Evolutionary conservation across 805 yeast species (phyloP).

Genomic region (Candida golubevii): DNA sequence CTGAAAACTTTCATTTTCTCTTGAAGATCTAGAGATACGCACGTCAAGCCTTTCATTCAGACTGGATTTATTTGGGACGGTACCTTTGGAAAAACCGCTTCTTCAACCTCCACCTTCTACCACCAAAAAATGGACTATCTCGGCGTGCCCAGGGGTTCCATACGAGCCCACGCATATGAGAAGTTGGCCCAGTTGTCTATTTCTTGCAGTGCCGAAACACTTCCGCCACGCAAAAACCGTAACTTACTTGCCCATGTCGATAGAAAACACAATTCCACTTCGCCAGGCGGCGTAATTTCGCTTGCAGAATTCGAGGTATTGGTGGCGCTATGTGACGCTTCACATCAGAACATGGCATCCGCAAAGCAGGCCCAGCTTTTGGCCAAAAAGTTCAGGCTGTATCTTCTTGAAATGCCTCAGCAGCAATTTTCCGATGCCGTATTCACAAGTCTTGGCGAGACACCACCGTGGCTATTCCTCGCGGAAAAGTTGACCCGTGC

Average conservation of each 20-base stretch:
- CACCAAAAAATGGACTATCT: slow-evolving; percentile 31
- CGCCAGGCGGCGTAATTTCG: slow-evolving; percentile 36
- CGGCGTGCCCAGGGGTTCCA: slow-evolving; percentile 36
- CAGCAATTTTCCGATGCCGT: slow-evolving; percentile 41
- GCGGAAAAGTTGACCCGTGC: slow-evolving; percentile 33
- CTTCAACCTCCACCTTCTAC: too few relatives aligned
- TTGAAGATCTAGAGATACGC: too few relatives aligned
- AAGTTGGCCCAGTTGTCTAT: slow-evolving; percentile 32
- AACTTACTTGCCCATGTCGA: neutral
- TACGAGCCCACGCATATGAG: slow-evolving; percentile 36
- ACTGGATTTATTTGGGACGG: too few relatives aligned
- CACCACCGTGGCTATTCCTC: slow-evolving; percentile 34
- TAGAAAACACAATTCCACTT: neutral
- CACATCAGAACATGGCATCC: slow-evolving; percentile 19
- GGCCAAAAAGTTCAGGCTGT: slow-evolving; percentile 41
- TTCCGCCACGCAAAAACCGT: neutral
- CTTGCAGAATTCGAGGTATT: slow-evolving; percentile 54
- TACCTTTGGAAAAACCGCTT: too few relatives aligned
- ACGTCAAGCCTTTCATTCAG: too few relatives aligned
- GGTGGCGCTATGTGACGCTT: slow-evolving; percentile 46
- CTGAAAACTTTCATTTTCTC: too few relatives aligned
- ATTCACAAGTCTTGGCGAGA: slow-evolving; percentile 22
- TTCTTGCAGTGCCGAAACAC: slow-evolving; percentile 3
- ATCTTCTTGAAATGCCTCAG: slow-evolving; percentile 43
- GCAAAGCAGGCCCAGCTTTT: slow-evolving; percentile 39